Base-by-base conservation (phyloP, 495 filamentous ascomycete genomes). In the Neurospora pannonica region DNA sequence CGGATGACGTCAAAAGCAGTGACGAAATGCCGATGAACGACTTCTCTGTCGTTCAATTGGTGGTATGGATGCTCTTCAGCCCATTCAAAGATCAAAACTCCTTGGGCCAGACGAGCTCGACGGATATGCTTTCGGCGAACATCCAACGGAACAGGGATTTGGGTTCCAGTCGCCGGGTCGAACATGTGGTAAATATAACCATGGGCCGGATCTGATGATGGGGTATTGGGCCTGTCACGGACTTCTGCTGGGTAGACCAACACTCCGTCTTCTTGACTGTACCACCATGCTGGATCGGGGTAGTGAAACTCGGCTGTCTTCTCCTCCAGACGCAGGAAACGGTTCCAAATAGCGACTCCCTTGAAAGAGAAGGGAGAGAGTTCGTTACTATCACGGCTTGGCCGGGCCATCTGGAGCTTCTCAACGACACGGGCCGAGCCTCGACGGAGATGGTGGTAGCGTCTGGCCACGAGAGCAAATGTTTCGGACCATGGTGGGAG, bases 51-150 rank as follows among this genome's bases (percentile, higher is more conserved):
- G 76, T 91, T 89, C 10, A 89, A 79, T 82, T 86, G 86, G 81
- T 89, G 88, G 74, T 86, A 91, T 3, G 88, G 82, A 24, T 85
- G 82, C 1, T 79, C 79, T 77, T 92, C 89, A 71, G 89, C 90
- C 91, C 91, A 93, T 76, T 93, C 91, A 34, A 92, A 78, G 13
- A 92, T 77, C 4, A 93, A 80, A 21, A 91, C 81, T 4, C 84
- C 83, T 39, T 86, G 83, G 38, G 87, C 85, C 36, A 93, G 79
- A 2, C 90, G 85, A 6, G 91, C 77, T 54, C 90, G 86, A 10
- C 91, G 85, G 7, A 92, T 81, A 31, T 88, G 85, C 74, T 86
- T 92, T 5, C 83, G 85, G 15, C 79, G 76, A 6, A 84, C 80
- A 54, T 88, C 83, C 71, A 92, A 90, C 1, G 90, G 88, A 6